phyloP scores from a whole-genome alignment of 225 moss, liverwort and hornwort species.

The Physcomitrium patens region DNA sequence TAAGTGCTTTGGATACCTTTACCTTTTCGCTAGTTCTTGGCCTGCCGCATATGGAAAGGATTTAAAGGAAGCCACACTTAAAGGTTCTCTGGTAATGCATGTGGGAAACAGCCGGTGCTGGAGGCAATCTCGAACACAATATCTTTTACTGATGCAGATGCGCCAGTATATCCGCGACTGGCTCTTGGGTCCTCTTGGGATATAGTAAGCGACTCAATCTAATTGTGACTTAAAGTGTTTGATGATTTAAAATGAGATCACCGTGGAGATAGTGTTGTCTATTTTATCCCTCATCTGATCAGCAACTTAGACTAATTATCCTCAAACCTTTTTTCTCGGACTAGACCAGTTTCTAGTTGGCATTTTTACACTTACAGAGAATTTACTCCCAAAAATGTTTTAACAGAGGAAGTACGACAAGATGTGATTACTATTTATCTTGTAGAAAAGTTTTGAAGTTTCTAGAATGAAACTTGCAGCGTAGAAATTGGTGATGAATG shows the following conservation, averaged over 20 bases:
- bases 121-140: slow-evolving; percentile 61
- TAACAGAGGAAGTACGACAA: background rate
- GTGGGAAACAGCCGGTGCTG: slow-evolving; percentile 54
- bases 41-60: slow-evolving; percentile 8
- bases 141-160: slow-evolving; percentile 48
- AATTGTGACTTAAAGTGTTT: slow-evolving; percentile 5
- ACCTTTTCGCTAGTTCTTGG: slow-evolving; percentile 11
- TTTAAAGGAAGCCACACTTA: slow-evolving; percentile 15
- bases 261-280: background rate
- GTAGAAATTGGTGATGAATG: background rate
- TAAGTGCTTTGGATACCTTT: background rate
- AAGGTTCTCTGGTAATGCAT: slow-evolving; percentile 23
- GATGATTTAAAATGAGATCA: slow-evolving; percentile 11
- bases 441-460: background rate
- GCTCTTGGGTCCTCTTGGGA: slow-evolving; percentile 54
- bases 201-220: slow-evolving; percentile 45
- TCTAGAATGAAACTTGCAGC: background rate
- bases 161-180: slow-evolving; percentile 56
- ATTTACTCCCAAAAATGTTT: background rate
- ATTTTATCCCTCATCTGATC: background rate
- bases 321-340: background rate
- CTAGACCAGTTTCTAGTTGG: background rate
- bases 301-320: background rate
- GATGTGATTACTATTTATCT: background rate
- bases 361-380: background rate